Evolutionary conservation across 2,329 filamentous ascomycete species (phyloP).

Genomic region (Meredithiella fracta): DNA sequence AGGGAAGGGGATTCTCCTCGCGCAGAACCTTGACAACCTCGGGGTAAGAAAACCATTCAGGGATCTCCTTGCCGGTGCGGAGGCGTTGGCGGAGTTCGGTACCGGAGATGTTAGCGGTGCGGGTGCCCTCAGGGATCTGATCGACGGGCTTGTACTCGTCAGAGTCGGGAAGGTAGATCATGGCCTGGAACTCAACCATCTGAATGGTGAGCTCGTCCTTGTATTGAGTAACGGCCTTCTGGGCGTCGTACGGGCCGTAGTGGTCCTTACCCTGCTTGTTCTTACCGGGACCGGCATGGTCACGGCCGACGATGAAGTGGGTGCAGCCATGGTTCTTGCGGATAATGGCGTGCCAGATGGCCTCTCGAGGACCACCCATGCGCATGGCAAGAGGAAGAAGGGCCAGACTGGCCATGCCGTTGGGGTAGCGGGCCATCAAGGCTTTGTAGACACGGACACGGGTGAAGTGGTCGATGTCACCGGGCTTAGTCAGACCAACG

Average conservation of each 20-base stretch:
- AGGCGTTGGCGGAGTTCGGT: constrained; percentile 87
- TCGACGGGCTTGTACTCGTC: constrained; percentile 94
- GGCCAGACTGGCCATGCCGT: constrained; percentile 94
- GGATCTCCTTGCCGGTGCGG: constrained; percentile 82
- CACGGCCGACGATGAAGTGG: constrained; percentile 97
- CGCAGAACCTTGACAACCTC: constrained; percentile 93
- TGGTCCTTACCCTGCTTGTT: constrained; percentile 95
- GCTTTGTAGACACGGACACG: constrained; percentile 98
- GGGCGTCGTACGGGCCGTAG: constrained; percentile 95
- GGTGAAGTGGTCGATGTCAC: constrained; percentile 99
- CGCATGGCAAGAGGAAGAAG: constrained; percentile 94
- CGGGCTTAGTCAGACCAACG: constrained; percentile 94
- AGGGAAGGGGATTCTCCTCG: constrained; percentile 86
- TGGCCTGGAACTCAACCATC: constrained; percentile 98
- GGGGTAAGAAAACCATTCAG: constrained; percentile 99
- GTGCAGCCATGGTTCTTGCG: constrained; percentile 98
- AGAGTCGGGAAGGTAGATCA: constrained; percentile 94
- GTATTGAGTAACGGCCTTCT: constrained; percentile 93
- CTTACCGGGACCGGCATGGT: constrained; percentile 95
- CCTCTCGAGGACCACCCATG: constrained; percentile 96
- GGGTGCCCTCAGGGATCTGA: constrained; percentile 66
- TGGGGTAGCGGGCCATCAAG: constrained; percentile 88
- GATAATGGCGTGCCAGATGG: constrained; percentile 99
- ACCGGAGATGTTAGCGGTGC: constrained; percentile 75
- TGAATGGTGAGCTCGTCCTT: constrained; percentile 92